Conservation (phyloP, 352 stramenopile genomes). For the Phytophthora quininea region DNA sequence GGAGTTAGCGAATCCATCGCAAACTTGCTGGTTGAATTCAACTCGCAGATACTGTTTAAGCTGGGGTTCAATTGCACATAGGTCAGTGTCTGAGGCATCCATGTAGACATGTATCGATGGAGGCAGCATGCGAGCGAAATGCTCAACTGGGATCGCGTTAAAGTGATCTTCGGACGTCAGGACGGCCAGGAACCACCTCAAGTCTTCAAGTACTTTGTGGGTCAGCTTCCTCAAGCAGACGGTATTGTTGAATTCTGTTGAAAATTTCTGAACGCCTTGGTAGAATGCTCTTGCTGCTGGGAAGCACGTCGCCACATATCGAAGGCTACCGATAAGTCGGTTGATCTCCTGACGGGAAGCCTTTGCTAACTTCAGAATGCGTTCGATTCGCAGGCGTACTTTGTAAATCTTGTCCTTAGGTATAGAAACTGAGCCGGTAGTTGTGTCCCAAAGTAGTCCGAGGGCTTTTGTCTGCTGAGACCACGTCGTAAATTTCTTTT, state of each 20-base stretch:
- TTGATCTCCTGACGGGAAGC: neutral
- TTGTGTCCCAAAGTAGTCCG: slow-evolving; percentile 9
- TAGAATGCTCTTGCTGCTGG: slow-evolving; percentile 11
- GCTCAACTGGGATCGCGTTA: slow-evolving; percentile 9
- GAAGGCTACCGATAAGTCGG: slow-evolving; percentile 11
- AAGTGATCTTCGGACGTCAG: neutral
- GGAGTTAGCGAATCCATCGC: neutral
- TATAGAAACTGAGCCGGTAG: neutral
- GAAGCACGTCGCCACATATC: slow-evolving; percentile 16
- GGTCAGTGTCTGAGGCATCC: slow-evolving; percentile 9
- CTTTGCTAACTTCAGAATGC: too few species aligned
- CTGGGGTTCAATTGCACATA: slow-evolving; percentile 11
- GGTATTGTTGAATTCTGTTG: neutral
- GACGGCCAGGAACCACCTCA: slow-evolving; percentile 5
- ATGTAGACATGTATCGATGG: slow-evolving; percentile 4
- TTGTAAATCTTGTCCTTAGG: too few species aligned
- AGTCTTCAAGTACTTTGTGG: neutral
- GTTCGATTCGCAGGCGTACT: too few species aligned
- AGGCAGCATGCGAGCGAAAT: neutral
- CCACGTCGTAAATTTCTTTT: slow-evolving; percentile 12
- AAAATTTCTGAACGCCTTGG: slow-evolving; percentile 11
- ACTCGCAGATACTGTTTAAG: slow-evolving; percentile 13
- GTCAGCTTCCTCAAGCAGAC: neutral
- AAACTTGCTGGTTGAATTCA: neutral
- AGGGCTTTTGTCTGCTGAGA: slow-evolving; percentile 7